Conservation (phyloP, 371 early-diverging fungal genomes). For the Apophysomyces sp. region DNA sequence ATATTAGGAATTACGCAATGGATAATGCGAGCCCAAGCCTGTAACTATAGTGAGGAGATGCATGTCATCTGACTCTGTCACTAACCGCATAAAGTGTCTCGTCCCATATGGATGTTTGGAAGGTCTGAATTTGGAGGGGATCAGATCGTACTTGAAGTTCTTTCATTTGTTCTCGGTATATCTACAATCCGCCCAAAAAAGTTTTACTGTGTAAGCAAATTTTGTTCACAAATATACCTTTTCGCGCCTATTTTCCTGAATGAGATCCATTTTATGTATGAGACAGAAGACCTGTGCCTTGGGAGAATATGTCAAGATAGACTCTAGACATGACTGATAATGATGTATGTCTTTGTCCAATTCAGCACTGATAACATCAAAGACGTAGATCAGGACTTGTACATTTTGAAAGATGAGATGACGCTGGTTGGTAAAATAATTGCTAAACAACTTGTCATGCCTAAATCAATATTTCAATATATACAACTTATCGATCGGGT, state of each 20-base stretch:
- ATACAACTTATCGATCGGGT: background rate
- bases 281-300: slow-evolving; percentile 88
- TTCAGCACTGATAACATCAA: slow-evolving; percentile 88
- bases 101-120: slow-evolving; percentile 95
- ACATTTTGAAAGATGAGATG: slow-evolving; percentile 91
- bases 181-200: slow-evolving; percentile 26
- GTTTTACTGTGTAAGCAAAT: background rate
- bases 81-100: slow-evolving; percentile 87
- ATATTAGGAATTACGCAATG: slow-evolving; percentile 94
- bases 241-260: slow-evolving; percentile 67
- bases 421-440: slow-evolving; percentile 79
- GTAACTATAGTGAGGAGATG: background rate
- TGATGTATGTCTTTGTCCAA: slow-evolving; percentile 81
- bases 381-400: slow-evolving; percentile 91
- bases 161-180: slow-evolving; percentile 66
- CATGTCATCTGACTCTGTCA: background rate
- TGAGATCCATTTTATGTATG: slow-evolving; percentile 92
- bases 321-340: slow-evolving; percentile 78
- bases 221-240: slow-evolving; percentile 24
- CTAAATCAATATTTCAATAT: slow-evolving; percentile 23
- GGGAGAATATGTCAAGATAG: slow-evolving; percentile 67
- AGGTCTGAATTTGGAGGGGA: slow-evolving; percentile 73
- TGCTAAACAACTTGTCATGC: slow-evolving; percentile 90
- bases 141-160: slow-evolving; percentile 75
- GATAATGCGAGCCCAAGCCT: slow-evolving; percentile 97